Base-by-base conservation (phyloP, 768 basidiomycete species). In the Rhodotorula toruloides region DNA sequence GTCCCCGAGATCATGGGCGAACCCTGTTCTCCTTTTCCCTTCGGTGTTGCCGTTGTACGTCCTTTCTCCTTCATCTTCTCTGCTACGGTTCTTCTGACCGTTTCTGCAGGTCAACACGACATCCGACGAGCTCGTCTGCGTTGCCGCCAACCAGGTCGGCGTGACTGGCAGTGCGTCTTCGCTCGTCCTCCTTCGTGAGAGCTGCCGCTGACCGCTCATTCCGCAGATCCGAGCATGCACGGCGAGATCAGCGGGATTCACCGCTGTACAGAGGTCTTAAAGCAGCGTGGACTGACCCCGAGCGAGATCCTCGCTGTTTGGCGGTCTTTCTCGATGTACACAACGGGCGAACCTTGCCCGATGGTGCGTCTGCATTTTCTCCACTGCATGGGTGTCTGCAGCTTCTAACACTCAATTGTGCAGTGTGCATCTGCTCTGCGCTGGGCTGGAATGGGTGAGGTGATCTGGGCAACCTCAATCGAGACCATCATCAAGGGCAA, bases 361-460 rank as follows among this genome's bases (percentile, higher is more conserved):
- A 66, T 63, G 56, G 44, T 46, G 12, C 10, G 44, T 46, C 44
- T 9, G 53, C 16, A 11, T 21, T 8, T 58, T 22, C 4, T 13
- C 7, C 56, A 32, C 2, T 13, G 6, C 27, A 10, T n/a, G 36
- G 19, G 6, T 29, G 31, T 36, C 27, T 47, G 21, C 40, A n/a
- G n/a, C n/a, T n/a, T 29, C 39, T 47, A 29, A 52, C 29, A 13
- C 50, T 17, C n/a, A n/a, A 67, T 9, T 66, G n/a, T 69, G 68
- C 44, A 46, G 49, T 76, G 75, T 47, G 68, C 74, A 0, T 70
- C 67, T 12, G 75, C 75, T 4, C 65, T 73, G 12, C 56, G 75
- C 16, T 74, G 72, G 74, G 74, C 75, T 0, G 75, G 72, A 7
- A 72, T 76, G 65, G 69, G 69, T 17, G 75, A 76, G 40, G 74